These are phyloP conservation scores for Malus hybrid DNA, from an alignment of 331 rosid genomes.

Conservation along the genomic window DNA sequence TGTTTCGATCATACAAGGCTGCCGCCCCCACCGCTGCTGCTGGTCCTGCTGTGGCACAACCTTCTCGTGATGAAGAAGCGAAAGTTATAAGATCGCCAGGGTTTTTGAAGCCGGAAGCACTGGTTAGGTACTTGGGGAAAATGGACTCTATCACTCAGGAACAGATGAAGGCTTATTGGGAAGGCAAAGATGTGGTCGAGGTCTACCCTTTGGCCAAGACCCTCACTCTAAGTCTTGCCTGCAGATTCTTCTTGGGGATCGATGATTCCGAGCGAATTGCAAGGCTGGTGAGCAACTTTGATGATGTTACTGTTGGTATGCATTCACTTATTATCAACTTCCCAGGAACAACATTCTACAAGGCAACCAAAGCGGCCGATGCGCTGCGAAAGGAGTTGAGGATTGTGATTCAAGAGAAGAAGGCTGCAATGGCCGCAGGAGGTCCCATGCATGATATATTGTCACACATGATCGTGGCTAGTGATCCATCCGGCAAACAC, in stretches of 20 bases:
- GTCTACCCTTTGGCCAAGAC: conserved; percentile 27
- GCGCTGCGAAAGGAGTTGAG: conserved; percentile 20
- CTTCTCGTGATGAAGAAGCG: conserved; percentile 9
- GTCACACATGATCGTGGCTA: conserved; percentile 31
- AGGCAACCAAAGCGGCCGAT: conserved; percentile 22
- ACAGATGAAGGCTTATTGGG: conserved; percentile 21
- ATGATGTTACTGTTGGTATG: conserved; percentile 26
- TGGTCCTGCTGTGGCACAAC: not conserved
- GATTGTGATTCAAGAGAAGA: not conserved
- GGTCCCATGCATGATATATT: conserved; percentile 20
- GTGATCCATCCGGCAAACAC: conserved; percentile 29
- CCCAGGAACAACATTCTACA: conserved; percentile 21
- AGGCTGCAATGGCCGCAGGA: not conserved
- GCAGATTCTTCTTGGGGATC: conserved; percentile 26
- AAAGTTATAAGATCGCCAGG: conserved; percentile 18
- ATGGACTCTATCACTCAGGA: conserved; percentile 26
- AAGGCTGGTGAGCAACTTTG: conserved; percentile 19
- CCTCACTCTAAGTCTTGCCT: conserved; percentile 25
- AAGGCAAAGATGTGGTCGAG: conserved; percentile 17
- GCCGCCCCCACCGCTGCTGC: not conserved
- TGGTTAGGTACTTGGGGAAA: conserved; percentile 22
- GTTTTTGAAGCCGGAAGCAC: conserved; percentile 28
- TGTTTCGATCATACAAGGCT: conserved; percentile 13
- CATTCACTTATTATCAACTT: conserved; percentile 17
- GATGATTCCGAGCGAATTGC: conserved; percentile 21